Evolutionary conservation across 768 basidiomycete genomes (phyloP).

Genomic region (Epithele typhae): DNA sequence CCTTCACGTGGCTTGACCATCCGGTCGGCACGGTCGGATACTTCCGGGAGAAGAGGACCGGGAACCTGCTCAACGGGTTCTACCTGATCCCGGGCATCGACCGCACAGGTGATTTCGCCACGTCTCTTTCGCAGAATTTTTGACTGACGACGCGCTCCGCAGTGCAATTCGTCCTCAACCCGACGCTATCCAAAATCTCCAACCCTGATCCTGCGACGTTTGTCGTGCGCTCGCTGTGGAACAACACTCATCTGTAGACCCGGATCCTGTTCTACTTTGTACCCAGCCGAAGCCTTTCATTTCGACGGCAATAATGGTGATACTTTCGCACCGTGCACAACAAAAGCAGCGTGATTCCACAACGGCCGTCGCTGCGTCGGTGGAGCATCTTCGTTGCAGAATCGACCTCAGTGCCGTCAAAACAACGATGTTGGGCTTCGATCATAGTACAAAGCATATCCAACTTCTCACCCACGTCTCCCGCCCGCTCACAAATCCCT

Average conservation of each 20-base stretch:
- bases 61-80: conserved; percentile 45
- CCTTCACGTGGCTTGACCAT: conserved; percentile 60
- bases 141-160: neutral
- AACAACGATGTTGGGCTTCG: no score
- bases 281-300: no score
- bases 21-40: conserved; percentile 49
- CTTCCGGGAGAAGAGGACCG: conserved; percentile 42
- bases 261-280: no score
- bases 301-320: no score
- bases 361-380: no score
- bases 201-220: conserved; percentile 40
- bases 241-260: conserved; percentile 41
- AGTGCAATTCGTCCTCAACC: conserved; percentile 41
- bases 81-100: conserved; percentile 51
- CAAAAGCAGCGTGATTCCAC: no score
- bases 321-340: no score
- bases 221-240: conserved; percentile 49
- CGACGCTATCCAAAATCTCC: conserved; percentile 34
- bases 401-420: no score
- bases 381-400: no score
- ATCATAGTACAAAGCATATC: no score
- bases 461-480: no score
- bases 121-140: neutral
- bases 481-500: no score
- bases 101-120: conserved; percentile 36